Evolutionary conservation across 352 stramenopile genomes (phyloP), one percentile per base, ranked within the genome.

Genomic region (Globisporangium paddicum): DNA sequence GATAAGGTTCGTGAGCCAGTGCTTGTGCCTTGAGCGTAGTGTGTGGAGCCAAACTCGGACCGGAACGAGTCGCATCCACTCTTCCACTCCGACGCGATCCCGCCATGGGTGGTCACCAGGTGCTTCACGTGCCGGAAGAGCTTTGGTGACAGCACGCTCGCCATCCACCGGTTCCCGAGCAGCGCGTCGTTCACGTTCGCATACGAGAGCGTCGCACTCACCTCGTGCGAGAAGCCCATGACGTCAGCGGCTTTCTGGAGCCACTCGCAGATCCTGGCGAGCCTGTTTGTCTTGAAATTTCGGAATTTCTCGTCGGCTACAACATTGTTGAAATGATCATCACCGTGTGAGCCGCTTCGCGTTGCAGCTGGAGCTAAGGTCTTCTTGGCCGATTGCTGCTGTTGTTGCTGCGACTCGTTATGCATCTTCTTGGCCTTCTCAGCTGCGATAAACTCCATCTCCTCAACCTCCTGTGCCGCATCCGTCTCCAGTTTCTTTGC

Each of bases 31-130:
- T 58, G 51, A 2, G 51, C 67, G 34, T 75, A 70, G 10, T 44
- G 66, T 4, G 64, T 66, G 2, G 46, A 56, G 4, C 66, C 67
- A 70, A 89, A 89, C 47, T 89, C 79, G 13, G 69, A 56, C n/a
- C 79, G 74, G 28, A 89, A 69, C 18, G 72, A 83, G 9, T 86
- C 79, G 21, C 68, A 66, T 46, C 60, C 51, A 4, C 50, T 49
- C 52, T 80, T 87, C 79, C 77, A 89, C 40, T 80, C 63, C 5
- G 34, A 52, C n/a, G 77, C 75, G 16, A 86, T 46, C 0, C 60
- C 69, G 9, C 79, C 79, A 2, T 73, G 58, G 11, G 58, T 72
- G 2, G 67, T 57, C 2, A 85, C 23, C 13, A 84, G 45, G 26
- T 69, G 48, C 30, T 68, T 66, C 3, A 78, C 37, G 21, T 63